Percentiles rank a stretch among this genome's conserved stretches.
Conservation (phyloP, 371 early-diverging fungal genomes). For the Mortierella sp. region DNA sequence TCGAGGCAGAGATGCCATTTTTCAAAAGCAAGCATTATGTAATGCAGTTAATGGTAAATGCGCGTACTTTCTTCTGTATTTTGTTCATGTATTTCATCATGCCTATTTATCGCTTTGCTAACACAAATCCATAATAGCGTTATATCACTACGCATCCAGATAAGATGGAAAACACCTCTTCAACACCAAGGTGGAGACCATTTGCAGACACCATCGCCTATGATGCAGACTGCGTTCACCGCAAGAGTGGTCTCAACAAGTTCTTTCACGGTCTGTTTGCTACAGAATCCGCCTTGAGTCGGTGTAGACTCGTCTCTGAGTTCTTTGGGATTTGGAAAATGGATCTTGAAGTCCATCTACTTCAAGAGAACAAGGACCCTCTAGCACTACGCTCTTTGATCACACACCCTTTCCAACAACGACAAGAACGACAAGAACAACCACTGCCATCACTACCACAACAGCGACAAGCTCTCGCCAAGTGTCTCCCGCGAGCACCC, state of each 20-base stretch:
- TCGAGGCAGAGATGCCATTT: conserved; percentile 21
- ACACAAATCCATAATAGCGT: neutral
- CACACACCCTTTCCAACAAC: neutral
- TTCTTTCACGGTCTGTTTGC: conserved; percentile 20
- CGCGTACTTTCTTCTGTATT: too few relatives aligned
- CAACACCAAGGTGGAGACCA: neutral
- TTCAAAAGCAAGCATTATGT: neutral
- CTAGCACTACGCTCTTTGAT: conserved; percentile 7
- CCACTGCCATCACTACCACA: too few relatives aligned
- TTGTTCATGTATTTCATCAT: too few relatives aligned
- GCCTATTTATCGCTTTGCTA: neutral
- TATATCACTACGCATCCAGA: neutral
- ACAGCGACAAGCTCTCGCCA: too few relatives aligned
- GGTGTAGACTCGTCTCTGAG: conserved; percentile 32
- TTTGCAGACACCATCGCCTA: neutral
- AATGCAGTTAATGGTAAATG: neutral
- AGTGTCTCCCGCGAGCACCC: too few relatives aligned
- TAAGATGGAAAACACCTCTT: neutral
- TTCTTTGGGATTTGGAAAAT: conserved; percentile 40
- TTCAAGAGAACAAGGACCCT: conserved; percentile 7
- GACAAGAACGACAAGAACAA: too few relatives aligned
- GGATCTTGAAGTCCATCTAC: conserved; percentile 22
- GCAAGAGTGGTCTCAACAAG: conserved; percentile 6
- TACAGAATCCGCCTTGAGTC: neutral
- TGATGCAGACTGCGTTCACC: neutral